Evolutionary conservation across 2,329 filamentous ascomycete species (phyloP).

Genomic region (Paraphaeosphaeria sporulosa): DNA sequence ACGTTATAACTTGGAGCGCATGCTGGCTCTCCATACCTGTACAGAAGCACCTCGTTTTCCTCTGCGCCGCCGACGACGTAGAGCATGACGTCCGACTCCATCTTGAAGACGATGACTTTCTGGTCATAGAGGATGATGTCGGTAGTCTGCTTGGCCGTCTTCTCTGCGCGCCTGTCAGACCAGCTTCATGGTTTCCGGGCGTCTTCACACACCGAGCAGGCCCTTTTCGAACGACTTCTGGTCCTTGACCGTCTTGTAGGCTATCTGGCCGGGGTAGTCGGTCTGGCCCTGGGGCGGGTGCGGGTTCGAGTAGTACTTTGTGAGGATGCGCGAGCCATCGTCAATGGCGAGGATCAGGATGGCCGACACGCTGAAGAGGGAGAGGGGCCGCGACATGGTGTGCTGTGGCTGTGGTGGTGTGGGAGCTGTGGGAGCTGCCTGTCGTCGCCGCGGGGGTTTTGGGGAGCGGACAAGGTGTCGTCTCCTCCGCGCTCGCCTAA

Average conservation of each 20-base stretch:
- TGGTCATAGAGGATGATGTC: conserved; percentile 99
- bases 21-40: conserved; percentile 59
- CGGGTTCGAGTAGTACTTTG: conserved; percentile 87
- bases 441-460: conserved; percentile 24
- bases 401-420: neutral
- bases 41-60: conserved; percentile 96
- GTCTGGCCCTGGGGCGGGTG: conserved; percentile 69
- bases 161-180: conserved; percentile 59
- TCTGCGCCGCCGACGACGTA: conserved; percentile 90
- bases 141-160: conserved; percentile 93
- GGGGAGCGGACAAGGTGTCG: conserved; percentile 37
- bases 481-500: conserved; percentile 31
- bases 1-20: neutral
- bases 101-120: conserved; percentile 95
- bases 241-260: conserved; percentile 88
- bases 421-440: conserved; percentile 6
- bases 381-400: conserved; percentile 61
- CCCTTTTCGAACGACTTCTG: conserved; percentile 98
- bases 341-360: conserved; percentile 69
- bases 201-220: conserved; percentile 71
- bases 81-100: conserved; percentile 95
- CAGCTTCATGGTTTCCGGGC: conserved; percentile 69
- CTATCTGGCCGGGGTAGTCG: conserved; percentile 71
- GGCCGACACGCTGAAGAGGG: conserved; percentile 62
- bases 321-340: conserved; percentile 89